Base-by-base conservation (phyloP, 2,329 filamentous ascomycete species). In the Knoxdaviesia proteae region DNA sequence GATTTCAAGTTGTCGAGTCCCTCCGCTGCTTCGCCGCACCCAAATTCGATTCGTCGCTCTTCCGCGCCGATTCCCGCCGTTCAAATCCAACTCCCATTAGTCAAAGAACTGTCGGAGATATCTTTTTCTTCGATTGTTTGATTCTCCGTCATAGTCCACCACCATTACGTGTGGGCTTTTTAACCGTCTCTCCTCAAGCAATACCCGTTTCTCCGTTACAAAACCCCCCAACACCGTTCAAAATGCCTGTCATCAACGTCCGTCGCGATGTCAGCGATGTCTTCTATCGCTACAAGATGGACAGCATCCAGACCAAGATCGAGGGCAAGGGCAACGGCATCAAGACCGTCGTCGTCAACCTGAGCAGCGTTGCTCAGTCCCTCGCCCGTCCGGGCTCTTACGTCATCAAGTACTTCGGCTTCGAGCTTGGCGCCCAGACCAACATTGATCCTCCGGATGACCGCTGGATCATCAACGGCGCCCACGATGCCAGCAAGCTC, bases 271-370 rank as follows among this genome's bases (percentile, higher is more conserved):
- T 94, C 69, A 80, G 80, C 71, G 90, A 98, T 68, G 81, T 81
- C 67, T 98, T 94, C 77, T 98, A 98, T 70, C 90, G 90, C 63
- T 98, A 98, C 79, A 98, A 98, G 77, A 98, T 98, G 90, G 90
- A 96, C 69, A 80, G 78, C 55, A 70, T 98, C 60, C 84, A 93
- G 71, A 94, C 90, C 62, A 98, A 98, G 74, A 92, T 98, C 55
- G 90, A 98, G 68, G 90, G 90, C 66, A 98, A 98, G 67, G 90
- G 90, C 53, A 98, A 98, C 68, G 90, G 90, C 59, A 98, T 98
- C 77, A 98, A 98, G 72, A 98, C 53, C 54, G 90, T 98, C 57
- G 80, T 98, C 54, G 84, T 93, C 73, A 98, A 98, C 65, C 67
- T 98, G 58, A 84, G 78, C 71, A 92, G 83, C 58, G 86, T 98